A percentile compares a stretch with the other conserved stretches of the same genome.
phyloP scores from a whole-genome alignment of 148 eudicot genomes.

The Euryodendron excelsum region DNA sequence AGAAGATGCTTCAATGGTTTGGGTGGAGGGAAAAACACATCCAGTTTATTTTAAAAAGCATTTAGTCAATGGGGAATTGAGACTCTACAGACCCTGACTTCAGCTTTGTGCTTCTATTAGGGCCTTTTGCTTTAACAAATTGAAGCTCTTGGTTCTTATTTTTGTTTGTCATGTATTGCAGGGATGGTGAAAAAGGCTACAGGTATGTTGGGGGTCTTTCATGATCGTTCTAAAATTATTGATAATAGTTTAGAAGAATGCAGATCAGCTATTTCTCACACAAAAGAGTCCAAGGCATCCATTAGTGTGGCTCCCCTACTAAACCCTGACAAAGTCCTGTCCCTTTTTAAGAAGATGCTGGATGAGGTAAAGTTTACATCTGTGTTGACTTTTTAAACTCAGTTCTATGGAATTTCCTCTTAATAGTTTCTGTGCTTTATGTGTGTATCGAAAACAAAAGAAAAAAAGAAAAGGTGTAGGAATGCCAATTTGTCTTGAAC shows the following conservation, averaged over 20 bases:
- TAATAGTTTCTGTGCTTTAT: background rate
- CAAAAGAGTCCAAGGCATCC: slow-evolving; percentile 35
- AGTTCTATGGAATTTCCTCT: no score
- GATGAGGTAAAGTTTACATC: slow-evolving; percentile 56
- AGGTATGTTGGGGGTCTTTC: slow-evolving; percentile 46
- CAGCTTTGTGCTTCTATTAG: background rate
- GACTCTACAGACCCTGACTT: background rate
- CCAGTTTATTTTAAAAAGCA: background rate
- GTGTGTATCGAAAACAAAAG: background rate
- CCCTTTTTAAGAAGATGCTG: slow-evolving; percentile 66
- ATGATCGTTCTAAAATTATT: slow-evolving; percentile 52
- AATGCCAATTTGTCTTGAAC: background rate
- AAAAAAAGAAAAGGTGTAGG: background rate
- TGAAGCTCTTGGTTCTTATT: background rate
- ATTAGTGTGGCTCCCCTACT: slow-evolving; percentile 29
- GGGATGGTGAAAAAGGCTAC: slow-evolving; percentile 83
- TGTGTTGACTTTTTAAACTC: background rate
- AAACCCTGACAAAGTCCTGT: slow-evolving; percentile 60
- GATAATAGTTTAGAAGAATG: slow-evolving; percentile 44
- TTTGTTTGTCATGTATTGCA: slow-evolving; percentile 21
- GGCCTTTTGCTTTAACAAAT: background rate
- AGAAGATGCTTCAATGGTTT: background rate
- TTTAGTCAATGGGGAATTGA: background rate
- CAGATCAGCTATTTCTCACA: slow-evolving; percentile 39
- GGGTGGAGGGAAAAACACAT: background rate